A percentile compares a stretch with the other conserved stretches of the same genome.
Conservation (phyloP, 2,329 filamentous ascomycete species). For the Periconia sp. region DNA sequence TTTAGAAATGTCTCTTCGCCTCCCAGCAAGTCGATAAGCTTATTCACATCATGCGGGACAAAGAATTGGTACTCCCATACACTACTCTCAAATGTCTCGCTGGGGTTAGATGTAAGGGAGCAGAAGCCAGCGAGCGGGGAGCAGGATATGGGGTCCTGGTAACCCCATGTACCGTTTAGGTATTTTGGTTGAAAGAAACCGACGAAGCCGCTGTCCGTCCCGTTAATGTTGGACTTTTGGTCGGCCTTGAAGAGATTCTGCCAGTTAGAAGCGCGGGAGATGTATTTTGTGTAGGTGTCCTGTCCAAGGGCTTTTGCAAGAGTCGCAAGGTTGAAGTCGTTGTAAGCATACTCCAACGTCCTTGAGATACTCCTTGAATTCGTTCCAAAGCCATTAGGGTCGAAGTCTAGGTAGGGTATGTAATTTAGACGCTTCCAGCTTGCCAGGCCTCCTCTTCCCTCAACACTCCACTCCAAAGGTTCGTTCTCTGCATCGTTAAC, state of each 20-base stretch:
- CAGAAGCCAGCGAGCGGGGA: slow-evolving; percentile 39
- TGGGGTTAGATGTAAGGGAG: slow-evolving; percentile 50
- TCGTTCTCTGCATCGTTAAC: slow-evolving; percentile 48
- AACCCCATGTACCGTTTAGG: slow-evolving; percentile 70
- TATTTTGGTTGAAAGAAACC: slow-evolving; percentile 76
- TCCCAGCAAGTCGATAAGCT: slow-evolving; percentile 49
- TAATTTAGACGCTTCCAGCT: slow-evolving; percentile 46
- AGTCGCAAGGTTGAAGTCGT: slow-evolving; percentile 64
- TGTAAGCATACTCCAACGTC: slow-evolving; percentile 52
- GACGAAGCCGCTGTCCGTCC: slow-evolving; percentile 67
- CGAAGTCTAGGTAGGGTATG: slow-evolving; percentile 48
- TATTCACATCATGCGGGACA: slow-evolving; percentile 52
- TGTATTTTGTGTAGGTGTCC: slow-evolving; percentile 63
- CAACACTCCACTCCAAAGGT: slow-evolving; percentile 46
- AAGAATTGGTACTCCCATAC: slow-evolving; percentile 76
- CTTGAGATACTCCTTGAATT: slow-evolving; percentile 49
- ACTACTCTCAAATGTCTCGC: slow-evolving; percentile 75
- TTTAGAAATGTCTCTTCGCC: slow-evolving; percentile 48
- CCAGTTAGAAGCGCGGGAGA: slow-evolving; percentile 68
- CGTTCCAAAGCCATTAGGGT: slow-evolving; percentile 51
- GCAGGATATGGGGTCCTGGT: slow-evolving; percentile 64
- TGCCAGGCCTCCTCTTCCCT: slow-evolving; percentile 45
- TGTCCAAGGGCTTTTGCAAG: slow-evolving; percentile 65
- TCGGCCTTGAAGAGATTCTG: slow-evolving; percentile 65
- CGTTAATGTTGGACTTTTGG: slow-evolving; percentile 38